Evolutionary conservation across 129 eudicot species (phyloP), one percentile per base, ranked within the genome.

Genomic region (Apium graveolens): DNA sequence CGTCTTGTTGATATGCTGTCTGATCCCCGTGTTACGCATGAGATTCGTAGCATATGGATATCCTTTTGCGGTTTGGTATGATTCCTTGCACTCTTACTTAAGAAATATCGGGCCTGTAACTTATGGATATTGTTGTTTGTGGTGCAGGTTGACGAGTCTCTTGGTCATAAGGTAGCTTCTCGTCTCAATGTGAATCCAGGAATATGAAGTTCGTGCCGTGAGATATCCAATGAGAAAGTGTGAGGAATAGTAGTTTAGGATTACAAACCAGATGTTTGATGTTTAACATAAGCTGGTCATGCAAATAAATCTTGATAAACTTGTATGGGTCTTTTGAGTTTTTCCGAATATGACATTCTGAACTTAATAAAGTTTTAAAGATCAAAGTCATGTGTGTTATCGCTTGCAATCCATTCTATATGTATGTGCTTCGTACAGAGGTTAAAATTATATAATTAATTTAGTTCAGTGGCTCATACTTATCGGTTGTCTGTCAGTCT

Each of bases 161-260:
- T 93, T 26, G 98, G 98, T 31, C 96, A 91, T 86, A 93, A 91
- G 87, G 81, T 93, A n/a, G 97, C 98, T 11, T 89, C 92, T 48
- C 94, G 98, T 29, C 89, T 93, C 81, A 93, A 93, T 42, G 89
- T 93, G 76, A 88, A 82, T 82, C 97, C 98, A 41, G 87, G 84
- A 69, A 89, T 91, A 89, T 93, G 85, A 87, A 83, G 77, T n/a
- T 57, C 4, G 32, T n/a, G 32, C 14, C 0, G 16, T 4, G 35
- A 66, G 66, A 34, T 11, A 51, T 27, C 41, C 8, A 32, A 48
- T 38, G 5, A 32, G 46, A n/a, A n/a, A 62, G 60, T 17, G 37
- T 17, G 35, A 27, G 65, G 12, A 18, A 45, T 48, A 68, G 24
- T 62, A 65, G 51, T 38, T 77, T 39, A 62, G 45, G 44, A 41